phyloP scores from a whole-genome alignment of 768 basidiomycete species.

The Rhizopogon vinicolor region DNA sequence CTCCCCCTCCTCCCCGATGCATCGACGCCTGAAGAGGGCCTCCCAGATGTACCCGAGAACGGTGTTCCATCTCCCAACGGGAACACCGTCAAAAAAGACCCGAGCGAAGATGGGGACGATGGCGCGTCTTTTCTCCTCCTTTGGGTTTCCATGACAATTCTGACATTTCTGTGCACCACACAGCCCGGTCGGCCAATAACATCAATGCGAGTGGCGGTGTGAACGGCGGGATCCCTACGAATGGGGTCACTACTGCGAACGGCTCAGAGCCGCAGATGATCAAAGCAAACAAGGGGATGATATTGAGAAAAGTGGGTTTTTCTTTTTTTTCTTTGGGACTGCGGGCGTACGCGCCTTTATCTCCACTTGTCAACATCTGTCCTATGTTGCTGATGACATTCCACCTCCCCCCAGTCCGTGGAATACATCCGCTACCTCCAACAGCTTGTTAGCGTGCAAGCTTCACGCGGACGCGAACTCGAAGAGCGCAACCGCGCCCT shows the following conservation, averaged over 20 bases:
- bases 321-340: background rate
- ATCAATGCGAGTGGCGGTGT: constrained; percentile 10
- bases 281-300: constrained; percentile 96
- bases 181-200: background rate
- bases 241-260: constrained; percentile 4
- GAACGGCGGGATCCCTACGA: constrained; percentile 13
- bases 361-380: too few relatives aligned
- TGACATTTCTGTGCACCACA: background rate
- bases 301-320: constrained; percentile 62
- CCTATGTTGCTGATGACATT: background rate
- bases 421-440: constrained; percentile 72
- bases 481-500: constrained; percentile 59
- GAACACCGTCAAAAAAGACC: constrained; percentile 21
- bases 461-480: constrained; percentile 71
- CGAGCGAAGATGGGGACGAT: constrained; percentile 23
- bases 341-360: too few relatives aligned
- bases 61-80: background rate
- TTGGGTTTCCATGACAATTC: background rate
- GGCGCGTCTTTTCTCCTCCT: constrained; percentile 1
- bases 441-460: constrained; percentile 79
- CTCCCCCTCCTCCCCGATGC: background rate
- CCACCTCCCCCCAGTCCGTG: constrained; percentile 30
- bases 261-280: constrained; percentile 43
- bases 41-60: constrained; percentile 26
- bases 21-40: constrained; percentile 7